Conservation (phyloP, 306 rosid genomes). For the Castanea mollissima region DNA sequence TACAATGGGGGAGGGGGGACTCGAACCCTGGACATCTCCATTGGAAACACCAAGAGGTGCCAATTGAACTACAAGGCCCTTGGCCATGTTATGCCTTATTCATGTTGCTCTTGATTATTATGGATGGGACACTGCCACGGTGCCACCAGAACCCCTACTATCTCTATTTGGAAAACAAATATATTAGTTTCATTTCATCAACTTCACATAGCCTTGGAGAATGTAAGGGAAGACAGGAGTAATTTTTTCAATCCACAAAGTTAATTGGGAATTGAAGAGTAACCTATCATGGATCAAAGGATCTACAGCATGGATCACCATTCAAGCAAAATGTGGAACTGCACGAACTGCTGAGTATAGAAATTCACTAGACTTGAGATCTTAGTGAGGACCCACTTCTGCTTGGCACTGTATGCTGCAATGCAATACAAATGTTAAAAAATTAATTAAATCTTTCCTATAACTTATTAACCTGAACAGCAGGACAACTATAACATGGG, state of each 20-base stretch:
- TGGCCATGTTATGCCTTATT: too few species aligned
- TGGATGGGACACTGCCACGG: not conserved
- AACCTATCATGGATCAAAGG: not conserved
- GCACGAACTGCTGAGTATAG: not conserved
- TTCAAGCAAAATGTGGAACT: not conserved
- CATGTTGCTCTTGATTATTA: not conserved
- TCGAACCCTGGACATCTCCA: too few species aligned
- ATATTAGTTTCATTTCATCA: too few species aligned
- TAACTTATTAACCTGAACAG: not conserved
- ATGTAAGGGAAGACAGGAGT: too few species aligned
- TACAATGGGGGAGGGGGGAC: too few species aligned
- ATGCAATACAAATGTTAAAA: not conserved
- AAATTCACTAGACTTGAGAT: not conserved
- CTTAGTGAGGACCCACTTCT: too few species aligned
- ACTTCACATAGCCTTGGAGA: too few species aligned
- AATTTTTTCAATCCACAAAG: not conserved
- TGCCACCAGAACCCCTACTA: too few species aligned
- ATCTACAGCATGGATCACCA: not conserved
- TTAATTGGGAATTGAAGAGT: not conserved
- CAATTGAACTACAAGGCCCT: too few species aligned
- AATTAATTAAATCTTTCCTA: not conserved
- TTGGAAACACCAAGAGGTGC: too few species aligned
- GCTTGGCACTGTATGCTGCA: too few species aligned
- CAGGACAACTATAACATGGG: not conserved
- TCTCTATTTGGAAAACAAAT: too few species aligned